Base-by-base conservation (phyloP, 1,284 basidiomycete genomes). In the Termitomyces sp. region DNA sequence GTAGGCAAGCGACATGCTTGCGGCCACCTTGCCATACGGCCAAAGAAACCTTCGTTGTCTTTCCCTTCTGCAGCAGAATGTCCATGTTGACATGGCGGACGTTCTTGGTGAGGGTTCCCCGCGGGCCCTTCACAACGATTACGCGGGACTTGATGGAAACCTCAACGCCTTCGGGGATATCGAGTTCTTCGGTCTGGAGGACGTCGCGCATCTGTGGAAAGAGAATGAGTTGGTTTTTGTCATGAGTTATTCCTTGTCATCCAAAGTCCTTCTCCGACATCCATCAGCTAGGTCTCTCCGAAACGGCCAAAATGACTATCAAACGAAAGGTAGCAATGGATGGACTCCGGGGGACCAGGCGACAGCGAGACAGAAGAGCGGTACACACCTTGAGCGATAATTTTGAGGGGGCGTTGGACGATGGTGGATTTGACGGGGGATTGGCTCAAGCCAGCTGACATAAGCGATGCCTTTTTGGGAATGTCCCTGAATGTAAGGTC, bases 1-100 rank as follows among this genome's bases (percentile, higher is more conserved):
- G 86, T 63, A 99, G 79, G 79, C 95, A 97, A 55, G 97, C 97
- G 66, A 98, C 92, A 72, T 99, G 97, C 82, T 99, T 99, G 72
- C 97, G 88, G 62, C 84, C 90, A 61, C 93, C 97, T 77, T 98
- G 93, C 97, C 97, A 99, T 60, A 99, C 91, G 57, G 93, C 89
- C 68, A 99, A 86, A 64, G 85, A 84, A 70, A 99, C 87, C 72
- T 89, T 86, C 71, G 83, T 81, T 59, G 73, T 74, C 73, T 86
- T 86, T 68, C 78, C 77, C 76, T 79, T 83, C 64, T 91, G 71
- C 50, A 96, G 72, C 68, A 91, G 86, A 71, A 98, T 91, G 77
- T 97, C 95, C 91, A 97, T 95, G 78, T 94, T 84, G 65, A 96
- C 85, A 80, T 97, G 94, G 62, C 91, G 89, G 71, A 95, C 84